Base-by-base conservation (phyloP, 371 early-diverging fungal species). In the Mucor saturninus region DNA sequence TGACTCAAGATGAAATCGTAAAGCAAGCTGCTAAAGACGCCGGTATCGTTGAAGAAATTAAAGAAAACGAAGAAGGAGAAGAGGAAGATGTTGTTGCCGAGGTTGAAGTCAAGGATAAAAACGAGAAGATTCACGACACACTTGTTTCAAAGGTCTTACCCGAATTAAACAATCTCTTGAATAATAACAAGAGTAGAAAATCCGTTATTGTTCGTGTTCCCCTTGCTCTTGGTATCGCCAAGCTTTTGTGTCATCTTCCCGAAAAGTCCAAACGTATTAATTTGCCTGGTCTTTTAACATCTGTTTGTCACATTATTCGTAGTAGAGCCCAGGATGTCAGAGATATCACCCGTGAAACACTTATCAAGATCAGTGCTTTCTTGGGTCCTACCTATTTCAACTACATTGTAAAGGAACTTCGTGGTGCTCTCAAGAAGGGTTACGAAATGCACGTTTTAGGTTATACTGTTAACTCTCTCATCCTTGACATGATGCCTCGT, bases 361-460 rank as follows among this genome's bases (percentile, higher is more conserved):
- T 99, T 14, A 73, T 91, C 57, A 95, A 93, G 66, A 93, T 98
- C 42, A 83, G 89, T 15, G 83, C 84, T 43, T 87, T 93, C 71
- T 77, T 98, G 14, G 98, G 98, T 1, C 86, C 94, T 0, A 54
- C 75, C 4, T 96, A 93, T 72, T 86, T 99, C 54, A 83, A 81
- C 4, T 97, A 94, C 72, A 86, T 98, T 40, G 71, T 99, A 37
- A 91, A 87, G 56, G 95, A 96, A 71, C 83, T 99, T 52, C 76
- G 81, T 48, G 79, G 89, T 11, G 89, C 93, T 4, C 75, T 98
- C 55, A 81, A 84, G 21, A 85, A 92, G 14, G 98, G 98, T 42
- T 94, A 93, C 61, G 93, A 95, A 71, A 79, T 91, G 39, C 98
- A 98, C 71, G 93, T 98, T 6, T 87, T 98, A 13, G 93, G 93